Evolutionary conservation across 305 asterid genomes (phyloP).

Genomic region (Solanum hybrid): DNA sequence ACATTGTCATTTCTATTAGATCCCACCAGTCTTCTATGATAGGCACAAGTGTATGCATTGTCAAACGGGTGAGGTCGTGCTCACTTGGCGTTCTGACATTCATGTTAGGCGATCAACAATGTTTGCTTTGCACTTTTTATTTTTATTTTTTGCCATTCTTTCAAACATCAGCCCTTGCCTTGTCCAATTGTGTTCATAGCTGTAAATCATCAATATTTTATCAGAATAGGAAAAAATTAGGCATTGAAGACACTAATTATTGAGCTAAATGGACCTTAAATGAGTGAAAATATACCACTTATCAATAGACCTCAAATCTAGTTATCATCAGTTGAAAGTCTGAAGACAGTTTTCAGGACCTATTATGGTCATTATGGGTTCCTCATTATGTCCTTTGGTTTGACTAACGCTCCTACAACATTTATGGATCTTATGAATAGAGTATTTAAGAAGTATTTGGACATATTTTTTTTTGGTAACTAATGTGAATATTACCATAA

Average conservation of each 20-base stretch:
- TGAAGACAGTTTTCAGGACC: not conserved
- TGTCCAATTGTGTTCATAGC: not conserved
- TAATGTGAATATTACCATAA: no score
- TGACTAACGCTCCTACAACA: not conserved
- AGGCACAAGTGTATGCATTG: not conserved
- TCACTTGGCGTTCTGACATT: not conserved
- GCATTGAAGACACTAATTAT: not conserved
- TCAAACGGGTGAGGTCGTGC: not conserved
- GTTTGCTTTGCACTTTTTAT: not conserved
- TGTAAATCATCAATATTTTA: not conserved
- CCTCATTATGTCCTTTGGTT: not conserved
- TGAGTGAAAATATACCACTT: not conserved
- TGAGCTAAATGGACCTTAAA: not conserved
- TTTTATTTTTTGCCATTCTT: not conserved
- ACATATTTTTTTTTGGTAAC: no score
- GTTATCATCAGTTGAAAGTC: not conserved
- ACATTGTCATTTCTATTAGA: not conserved
- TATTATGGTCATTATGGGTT: not conserved
- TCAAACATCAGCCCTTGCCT: not conserved
- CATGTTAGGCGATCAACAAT: not conserved
- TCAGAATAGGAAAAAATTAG: not conserved
- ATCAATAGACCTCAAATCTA: not conserved
- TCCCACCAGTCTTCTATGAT: not conserved
- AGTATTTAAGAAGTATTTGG: not conserved
- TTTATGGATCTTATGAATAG: not conserved